phyloP scores from a whole-genome alignment of 805 yeast genomes.

The Sugiyamaella boreocaroliniensis region DNA sequence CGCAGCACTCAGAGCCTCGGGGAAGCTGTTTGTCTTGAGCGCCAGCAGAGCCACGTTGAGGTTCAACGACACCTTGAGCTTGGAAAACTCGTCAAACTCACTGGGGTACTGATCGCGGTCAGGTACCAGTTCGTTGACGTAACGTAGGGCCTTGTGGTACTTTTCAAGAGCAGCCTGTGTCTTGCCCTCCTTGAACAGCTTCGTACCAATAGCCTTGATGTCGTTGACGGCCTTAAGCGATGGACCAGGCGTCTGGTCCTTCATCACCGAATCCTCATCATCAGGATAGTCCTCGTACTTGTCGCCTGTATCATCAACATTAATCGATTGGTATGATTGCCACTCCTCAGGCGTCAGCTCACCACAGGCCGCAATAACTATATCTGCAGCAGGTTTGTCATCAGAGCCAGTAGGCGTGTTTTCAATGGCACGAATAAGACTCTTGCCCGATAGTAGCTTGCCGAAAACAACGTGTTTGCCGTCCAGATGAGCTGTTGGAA shows the following conservation, averaged over 20 bases:
- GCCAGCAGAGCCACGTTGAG: slow-evolving; percentile 72
- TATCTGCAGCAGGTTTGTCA: slow-evolving; percentile 68
- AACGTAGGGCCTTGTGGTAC: slow-evolving; percentile 65
- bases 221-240: slow-evolving; percentile 59
- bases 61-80: slow-evolving; percentile 55
- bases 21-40: slow-evolving; percentile 52
- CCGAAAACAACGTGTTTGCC: slow-evolving; percentile 98
- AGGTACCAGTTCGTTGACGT: slow-evolving; percentile 61
- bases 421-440: slow-evolving; percentile 73
- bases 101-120: slow-evolving; percentile 35
- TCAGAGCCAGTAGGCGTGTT: slow-evolving; percentile 52
- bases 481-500: slow-evolving; percentile 87
- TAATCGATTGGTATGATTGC: slow-evolving; percentile 28
- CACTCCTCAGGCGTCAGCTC: slow-evolving; percentile 54
- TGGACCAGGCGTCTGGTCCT: slow-evolving; percentile 48
- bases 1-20: slow-evolving; percentile 52
- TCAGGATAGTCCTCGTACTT: slow-evolving; percentile 65
- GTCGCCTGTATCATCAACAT: slow-evolving; percentile 86
- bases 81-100: slow-evolving; percentile 45
- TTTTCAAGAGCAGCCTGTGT: slow-evolving; percentile 52
- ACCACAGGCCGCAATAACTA: slow-evolving; percentile 74
- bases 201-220: slow-evolving; percentile 74
- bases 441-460: slow-evolving; percentile 74
- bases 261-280: slow-evolving; percentile 63
- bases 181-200: slow-evolving; percentile 60